Base-by-base conservation (phyloP, 1,139 yeast genomes). In the Maudiozyma humilis region DNA sequence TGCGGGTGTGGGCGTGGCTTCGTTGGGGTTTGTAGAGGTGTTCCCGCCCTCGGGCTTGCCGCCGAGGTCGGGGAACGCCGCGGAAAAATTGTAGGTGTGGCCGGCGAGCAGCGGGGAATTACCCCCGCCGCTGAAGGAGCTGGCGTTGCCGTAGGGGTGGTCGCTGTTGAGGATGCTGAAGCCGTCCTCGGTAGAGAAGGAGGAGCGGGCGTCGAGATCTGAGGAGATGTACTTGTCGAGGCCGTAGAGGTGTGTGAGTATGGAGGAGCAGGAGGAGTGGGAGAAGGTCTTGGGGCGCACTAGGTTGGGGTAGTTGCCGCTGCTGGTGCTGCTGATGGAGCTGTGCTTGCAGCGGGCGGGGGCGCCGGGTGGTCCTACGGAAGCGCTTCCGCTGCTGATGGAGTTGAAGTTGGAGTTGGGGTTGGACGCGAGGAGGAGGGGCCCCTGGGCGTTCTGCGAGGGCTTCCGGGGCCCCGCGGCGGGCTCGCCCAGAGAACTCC, bases 151-250 rank as follows among this genome's bases (percentile, higher is more conserved):
- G 27, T 23, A 23, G 27, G 10, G 10, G 8, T 23, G 27, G 27
- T 6, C 27, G 8, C n/a, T n/a, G n/a, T n/a, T n/a, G n/a, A n/a
- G n/a, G n/a, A n/a, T n/a, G n/a, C n/a, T n/a, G n/a, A n/a, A n/a
- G n/a, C n/a, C n/a, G n/a, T n/a, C 27, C 8, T 23, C 27, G 10
- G 27, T 23, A 10, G 27, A 23, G 27, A 23, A 23, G 10, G 27
- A 23, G 27, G 27, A 23, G 27, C 27, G 27, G 27, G 27, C 47
- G 34, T 47, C 50, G 17, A 47, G 25, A 29, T 47, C 47, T 4
- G 50, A 43, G 8, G 50, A 33, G 13, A 47, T 43, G 37, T 47
- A 44, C 38, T 44, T 47, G 32, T 47, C 50, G 17, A 47, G 25
- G 14, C 50, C 44, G 18, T 45, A 47, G 12, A 47, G 30, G 34